Evolutionary conservation across 2,329 filamentous ascomycete genomes (phyloP), one percentile per base, ranked within the genome.

Genomic region (Elsinoe batatas): DNA sequence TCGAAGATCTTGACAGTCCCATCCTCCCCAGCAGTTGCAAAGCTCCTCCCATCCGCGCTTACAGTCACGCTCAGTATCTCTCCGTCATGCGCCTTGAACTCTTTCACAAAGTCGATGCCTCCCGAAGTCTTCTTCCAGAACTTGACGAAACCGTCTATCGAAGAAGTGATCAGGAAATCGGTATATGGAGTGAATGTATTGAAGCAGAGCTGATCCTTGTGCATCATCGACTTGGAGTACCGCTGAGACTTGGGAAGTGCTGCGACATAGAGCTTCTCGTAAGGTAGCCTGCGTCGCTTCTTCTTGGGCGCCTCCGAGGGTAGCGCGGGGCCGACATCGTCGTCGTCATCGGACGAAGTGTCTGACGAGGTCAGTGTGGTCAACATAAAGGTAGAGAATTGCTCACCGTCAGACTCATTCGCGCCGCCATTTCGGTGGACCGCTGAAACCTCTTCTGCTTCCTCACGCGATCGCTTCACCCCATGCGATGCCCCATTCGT

Each of bases 171-270:
- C 36, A 98, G 77, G 67, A 98, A 98, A 63, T 97, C 93, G 58
- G 91, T 96, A 58, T 85, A 76, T 0, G 91, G 91, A 1, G 94
- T 95, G 69, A 95, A 84, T 11, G 85, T 94, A 60, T 88, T 81
- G 65, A 91, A 97, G 57, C 86, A 81, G 50, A 98, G 74, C 72
- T 95, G 90, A 63, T 98, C 93, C 73, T 91, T 91, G 79, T 98
- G 93, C 94, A 98, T 98, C 65, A 98, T 77, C 44, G 93, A 97
- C 67, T 91, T 95, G 57, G 87, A 95, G 73, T 98, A 98, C 44
- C 88, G 85, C 36, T 78, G 66, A 17, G 88, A 87, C 51, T 81
- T 81, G 3, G 93, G 93, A 36, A 98, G 79, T 37, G 93, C 91
- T 57, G 88, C 88, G 60, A 97, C 76, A 72, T 96, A 97, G 64